A percentile compares a stretch with the other conserved stretches of the same genome.
Conservation (phyloP, 2,329 filamentous ascomycete species). For the Fusarium succisae region DNA sequence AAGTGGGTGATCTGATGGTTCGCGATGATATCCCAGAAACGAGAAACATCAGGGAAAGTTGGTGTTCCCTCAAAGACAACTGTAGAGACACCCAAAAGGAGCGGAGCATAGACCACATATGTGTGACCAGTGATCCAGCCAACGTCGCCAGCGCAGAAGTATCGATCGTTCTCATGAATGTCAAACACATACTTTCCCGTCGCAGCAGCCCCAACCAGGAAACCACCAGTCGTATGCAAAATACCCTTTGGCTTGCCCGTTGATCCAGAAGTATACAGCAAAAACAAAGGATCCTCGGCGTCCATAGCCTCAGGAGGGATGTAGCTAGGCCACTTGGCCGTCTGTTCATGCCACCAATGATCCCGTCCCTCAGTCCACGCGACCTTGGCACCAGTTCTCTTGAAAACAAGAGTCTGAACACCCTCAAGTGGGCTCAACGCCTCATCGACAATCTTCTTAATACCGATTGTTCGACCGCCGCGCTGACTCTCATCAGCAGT, state of each 20-base stretch:
- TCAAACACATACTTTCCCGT: conserved; percentile 98
- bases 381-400: conserved; percentile 87
- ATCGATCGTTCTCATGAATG: conserved; percentile 86
- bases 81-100: conserved; percentile 86
- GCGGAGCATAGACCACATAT: conserved; percentile 91
- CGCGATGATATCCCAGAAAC: conserved; percentile 95
- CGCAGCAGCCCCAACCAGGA: conserved; percentile 84
- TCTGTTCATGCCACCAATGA: conserved; percentile 95
- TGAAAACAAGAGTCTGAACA: conserved; percentile 86
- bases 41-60: conserved; percentile 90
- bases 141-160: conserved; percentile 95
- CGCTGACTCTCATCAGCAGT: conserved; percentile 94
- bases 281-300: conserved; percentile 91
- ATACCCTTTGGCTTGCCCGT: conserved; percentile 97
- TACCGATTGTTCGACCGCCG: conserved; percentile 90
- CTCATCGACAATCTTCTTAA: conserved; percentile 96
- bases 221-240: conserved; percentile 92
- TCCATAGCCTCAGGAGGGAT: conserved; percentile 84
- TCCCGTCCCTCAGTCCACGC: conserved; percentile 86
- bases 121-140: conserved; percentile 98
- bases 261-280: conserved; percentile 94
- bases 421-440: conserved; percentile 82
- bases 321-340: conserved; percentile 91
- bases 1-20: conserved; percentile 93
- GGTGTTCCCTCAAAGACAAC: conserved; percentile 96